Percentiles rank a stretch among this genome's conserved stretches.
Evolutionary conservation across 768 basidiomycete genomes (phyloP).

Genomic region (Hygrophoropsis aurantiaca): DNA sequence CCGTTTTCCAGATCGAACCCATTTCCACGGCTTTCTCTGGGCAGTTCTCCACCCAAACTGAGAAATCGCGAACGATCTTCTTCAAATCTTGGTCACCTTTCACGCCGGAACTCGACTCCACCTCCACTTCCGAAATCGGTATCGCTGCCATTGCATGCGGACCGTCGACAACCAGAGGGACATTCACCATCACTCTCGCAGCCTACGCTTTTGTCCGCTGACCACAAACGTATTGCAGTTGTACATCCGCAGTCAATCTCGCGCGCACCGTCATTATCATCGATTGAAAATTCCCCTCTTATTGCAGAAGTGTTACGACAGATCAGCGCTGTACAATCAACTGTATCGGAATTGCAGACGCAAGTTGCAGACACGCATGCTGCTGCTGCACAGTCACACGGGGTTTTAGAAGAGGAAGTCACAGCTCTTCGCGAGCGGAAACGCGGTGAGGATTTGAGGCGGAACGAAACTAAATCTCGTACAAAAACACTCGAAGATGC

Average conservation of each 20-base stretch:
- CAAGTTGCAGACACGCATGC: conserved; percentile 67
- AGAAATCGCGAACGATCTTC: conserved; percentile 58
- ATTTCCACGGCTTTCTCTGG: conserved; percentile 39
- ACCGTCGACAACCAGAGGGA: conserved; percentile 29
- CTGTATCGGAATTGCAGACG: conserved; percentile 64
- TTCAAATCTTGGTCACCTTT: conserved; percentile 35
- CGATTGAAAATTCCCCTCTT: conserved; percentile 63
- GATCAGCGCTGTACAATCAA: conserved; percentile 60
- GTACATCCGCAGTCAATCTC: conserved; percentile 25
- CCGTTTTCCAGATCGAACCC: conserved; percentile 51
- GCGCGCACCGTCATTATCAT: conserved; percentile 19
- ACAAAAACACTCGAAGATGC: conserved; percentile 86
- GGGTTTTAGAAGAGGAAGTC: conserved; percentile 69
- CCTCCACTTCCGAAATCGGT: conserved; percentile 84
- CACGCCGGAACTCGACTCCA: conserved; percentile 67
- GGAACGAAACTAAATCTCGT: conserved; percentile 76
- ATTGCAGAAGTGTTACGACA: conserved; percentile 76
- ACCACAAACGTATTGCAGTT: conserved; percentile 25
- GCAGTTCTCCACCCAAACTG: conserved; percentile 55
- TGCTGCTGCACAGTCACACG: conserved; percentile 57
- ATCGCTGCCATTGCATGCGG: conserved; percentile 73
- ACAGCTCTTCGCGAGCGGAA: conserved; percentile 71
- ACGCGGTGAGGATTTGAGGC: conserved; percentile 78
- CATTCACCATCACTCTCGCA: conserved; percentile 24
- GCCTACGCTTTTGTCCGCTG: conserved; percentile 15